phyloP scores from a whole-genome alignment of 169 alveolate species.

The Besnoitia besnoiti region DNA sequence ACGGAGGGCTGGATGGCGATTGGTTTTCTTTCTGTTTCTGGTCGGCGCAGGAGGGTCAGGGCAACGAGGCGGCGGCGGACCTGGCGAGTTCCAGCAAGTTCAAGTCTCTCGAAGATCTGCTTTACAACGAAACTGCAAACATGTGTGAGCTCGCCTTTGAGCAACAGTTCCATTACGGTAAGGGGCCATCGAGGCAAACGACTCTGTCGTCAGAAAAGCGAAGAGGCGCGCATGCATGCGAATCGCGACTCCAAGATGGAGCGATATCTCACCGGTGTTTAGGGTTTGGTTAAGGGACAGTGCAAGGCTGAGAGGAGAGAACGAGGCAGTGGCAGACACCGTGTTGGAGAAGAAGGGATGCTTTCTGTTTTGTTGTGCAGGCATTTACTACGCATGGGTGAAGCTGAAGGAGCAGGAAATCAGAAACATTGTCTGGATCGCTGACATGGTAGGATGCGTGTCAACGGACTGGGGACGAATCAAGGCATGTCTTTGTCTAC shows the following conservation, averaged over 20 bases:
- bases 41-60: constrained; percentile 61
- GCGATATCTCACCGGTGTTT: too few species aligned
- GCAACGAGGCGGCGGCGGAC: constrained; percentile 68
- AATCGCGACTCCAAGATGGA: neutral
- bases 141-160: constrained; percentile 96
- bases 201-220: neutral
- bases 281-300: too few species aligned
- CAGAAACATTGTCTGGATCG: constrained; percentile 96
- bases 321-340: too few species aligned
- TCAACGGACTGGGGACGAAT: neutral
- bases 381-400: constrained; percentile 97
- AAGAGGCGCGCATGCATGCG: neutral
- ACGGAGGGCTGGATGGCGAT: too few species aligned
- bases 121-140: constrained; percentile 93
- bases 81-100: neutral
- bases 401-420: constrained; percentile 98
- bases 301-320: too few species aligned
- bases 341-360: too few species aligned
- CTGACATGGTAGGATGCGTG: constrained; percentile 90
- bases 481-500: too few species aligned
- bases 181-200: neutral
- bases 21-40: too few species aligned
- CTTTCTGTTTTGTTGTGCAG: constrained; percentile 70
- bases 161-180: constrained; percentile 92
- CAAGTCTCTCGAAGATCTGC: constrained; percentile 89